Base-by-base conservation (phyloP, 176 grass and related monocot genomes). In the Bromus sterilis region DNA sequence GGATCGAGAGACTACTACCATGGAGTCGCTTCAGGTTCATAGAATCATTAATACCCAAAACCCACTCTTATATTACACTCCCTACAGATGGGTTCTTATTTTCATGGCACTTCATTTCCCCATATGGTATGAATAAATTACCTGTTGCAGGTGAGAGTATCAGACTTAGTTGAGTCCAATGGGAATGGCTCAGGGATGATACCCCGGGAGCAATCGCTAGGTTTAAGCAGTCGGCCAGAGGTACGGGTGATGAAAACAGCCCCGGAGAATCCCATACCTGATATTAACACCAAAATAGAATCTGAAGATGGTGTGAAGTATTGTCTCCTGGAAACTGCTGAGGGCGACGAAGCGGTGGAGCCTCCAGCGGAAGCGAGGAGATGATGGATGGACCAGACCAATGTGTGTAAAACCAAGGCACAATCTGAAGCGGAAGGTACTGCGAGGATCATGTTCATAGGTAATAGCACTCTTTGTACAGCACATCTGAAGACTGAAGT, bases 1-100 rank as follows among this genome's bases (percentile, higher is more conserved):
- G 15, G 72, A 87, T 30, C 87, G 30, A 43, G 93, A 95, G 62
- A 31, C 64, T 32, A 87, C 92, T 32, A 80, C 84, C 32, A 91
- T 95, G 91, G 85, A 91, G 75, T 91, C 96, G 68, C 81, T 95
- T 87, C 86, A 95, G 96, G 96, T 99, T 72, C 51, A 32, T 34
- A 37, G n/a, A 66, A 32, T 7, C 44, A 48, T 69, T 71, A 43
- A 2, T 59, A 4, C 31, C 69, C 23, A 6, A 28, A 56, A 41
- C 9, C 20, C 37, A 41, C 12, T 16, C 26, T 46, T 14, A 68
- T 39, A 25, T 77, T 43, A 34, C 14, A 30, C 4, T 44, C 42
- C 9, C 37, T 32, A 6, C 1, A 65, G 23, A 8, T 32, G 23
- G 15, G 31, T 25, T 67, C 13, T 32, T 21, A 39, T 24, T 57